Percentiles rank a stretch among this genome's conserved stretches.
phyloP scores from a whole-genome alignment of 1,284 basidiomycete genomes.

The Ustilago esculenta region DNA sequence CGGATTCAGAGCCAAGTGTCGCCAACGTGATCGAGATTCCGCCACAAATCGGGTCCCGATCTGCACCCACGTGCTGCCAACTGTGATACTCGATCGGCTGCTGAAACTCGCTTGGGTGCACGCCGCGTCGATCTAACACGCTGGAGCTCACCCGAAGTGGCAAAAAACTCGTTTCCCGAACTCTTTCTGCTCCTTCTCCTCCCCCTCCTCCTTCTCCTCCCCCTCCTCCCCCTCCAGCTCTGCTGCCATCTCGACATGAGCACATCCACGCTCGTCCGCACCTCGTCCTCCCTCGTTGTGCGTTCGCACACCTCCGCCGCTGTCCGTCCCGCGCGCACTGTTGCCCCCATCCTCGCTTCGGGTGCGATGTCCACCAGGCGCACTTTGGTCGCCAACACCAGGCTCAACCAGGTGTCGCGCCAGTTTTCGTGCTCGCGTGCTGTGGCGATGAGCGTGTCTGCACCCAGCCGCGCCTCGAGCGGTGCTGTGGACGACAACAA shows the following conservation, averaged over 20 bases:
- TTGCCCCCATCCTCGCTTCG: not conserved
- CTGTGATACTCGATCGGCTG: constrained; percentile 3
- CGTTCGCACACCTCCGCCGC: constrained; percentile 7
- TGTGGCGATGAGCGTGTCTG: constrained; percentile 16
- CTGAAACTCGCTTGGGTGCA: too few species aligned
- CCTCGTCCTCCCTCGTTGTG: constrained; percentile 20
- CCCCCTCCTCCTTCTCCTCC: not conserved
- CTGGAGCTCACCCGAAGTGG: too few species aligned
- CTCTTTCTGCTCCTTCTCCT: too few species aligned
- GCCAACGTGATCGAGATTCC: constrained; percentile 4
- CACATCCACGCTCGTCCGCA: constrained; percentile 33
- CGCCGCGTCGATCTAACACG: too few species aligned
- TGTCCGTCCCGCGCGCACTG: constrained; percentile 2
- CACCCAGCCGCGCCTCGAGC: constrained; percentile 6
- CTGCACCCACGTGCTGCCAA: too few species aligned
- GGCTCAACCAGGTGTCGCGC: constrained; percentile 38
- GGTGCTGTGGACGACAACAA: constrained; percentile 10
- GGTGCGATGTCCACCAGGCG: constrained; percentile 27
- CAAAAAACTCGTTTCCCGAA: too few species aligned
- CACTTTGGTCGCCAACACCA: constrained; percentile 17
- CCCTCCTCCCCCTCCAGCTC: constrained; percentile 1
- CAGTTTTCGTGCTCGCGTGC: constrained; percentile 23
- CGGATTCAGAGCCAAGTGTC: constrained; percentile 18
- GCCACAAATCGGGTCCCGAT: constrained; percentile 2
- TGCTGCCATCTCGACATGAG: constrained; percentile 23